Base-by-base conservation (phyloP, 192 early-diverging fungal genomes). In the Thoreauomyces humboldtii region DNA sequence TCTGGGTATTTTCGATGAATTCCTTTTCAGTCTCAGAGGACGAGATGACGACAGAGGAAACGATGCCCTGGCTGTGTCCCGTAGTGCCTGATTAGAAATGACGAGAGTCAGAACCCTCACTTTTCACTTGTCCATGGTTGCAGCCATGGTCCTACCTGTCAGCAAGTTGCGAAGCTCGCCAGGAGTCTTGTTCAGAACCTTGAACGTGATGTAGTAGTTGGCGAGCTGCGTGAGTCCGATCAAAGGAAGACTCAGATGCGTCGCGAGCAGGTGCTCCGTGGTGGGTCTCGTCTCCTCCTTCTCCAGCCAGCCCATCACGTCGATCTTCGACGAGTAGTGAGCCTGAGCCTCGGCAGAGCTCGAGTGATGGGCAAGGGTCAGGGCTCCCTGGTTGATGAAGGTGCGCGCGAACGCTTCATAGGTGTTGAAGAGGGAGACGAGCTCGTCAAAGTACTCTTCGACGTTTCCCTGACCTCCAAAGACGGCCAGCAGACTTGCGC, bases 381-480 rank as follows among this genome's bases (percentile, higher is more conserved):
- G 57, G 28, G 78, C 78, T 52, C 69, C 74, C 62, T 75, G 73
- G 19, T 86, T 81, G 53, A 93, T 75, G 73, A 90, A 92, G 50
- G 86, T 79, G 65, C 86, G 80, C 24, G 91, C 76, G 42, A 92
- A 69, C 45, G 87, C 77, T 66, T 88, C 84, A 77, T 93, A 94
- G 69, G 91, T 91, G 58, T 78, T 77, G 73, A 85, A 91, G 27
- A 91, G 83, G 51, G 82, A 80, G 35, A 87, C 86, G 27, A 94
- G 80, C 77, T 97, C 94, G 70, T 90, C 86, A 84, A 97, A 93
- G 83, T 93, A 97, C 62, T 92, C 92, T 60, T 93, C 89, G 35
- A 92, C 89, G 70, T 91, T 93, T 62, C 94, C 94, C 78, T 97
- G 94, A 43, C 94, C 94, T 61, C 94, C 94, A 86, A 97, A 97